A percentile compares a stretch with the other conserved stretches of the same genome.
These are phyloP conservation scores for Volvox carteri DNA, from an alignment of 163 green algal genomes.

Conservation along the genomic window DNA sequence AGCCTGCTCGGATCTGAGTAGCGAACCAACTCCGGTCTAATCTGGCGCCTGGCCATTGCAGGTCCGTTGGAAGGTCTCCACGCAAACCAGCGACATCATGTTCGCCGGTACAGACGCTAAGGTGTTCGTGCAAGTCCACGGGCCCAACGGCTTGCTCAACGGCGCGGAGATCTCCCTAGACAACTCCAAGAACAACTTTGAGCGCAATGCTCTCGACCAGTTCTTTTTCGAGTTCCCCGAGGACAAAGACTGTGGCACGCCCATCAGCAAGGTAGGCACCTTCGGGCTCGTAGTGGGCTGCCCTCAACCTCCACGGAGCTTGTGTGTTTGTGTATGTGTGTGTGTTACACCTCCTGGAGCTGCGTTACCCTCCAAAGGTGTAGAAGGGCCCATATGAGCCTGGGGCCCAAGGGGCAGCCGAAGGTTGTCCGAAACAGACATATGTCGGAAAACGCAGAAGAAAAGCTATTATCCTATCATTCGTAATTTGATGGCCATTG, in stretches of 20 bases:
- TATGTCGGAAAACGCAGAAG: no score
- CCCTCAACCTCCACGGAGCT: not conserved
- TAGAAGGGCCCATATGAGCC: no score
- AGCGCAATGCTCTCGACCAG: constrained; percentile 52
- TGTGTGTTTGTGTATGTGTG: no score
- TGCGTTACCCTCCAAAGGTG: no score
- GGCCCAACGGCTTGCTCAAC: constrained; percentile 64
- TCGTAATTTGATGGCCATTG: no score
- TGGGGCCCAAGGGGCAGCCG: no score
- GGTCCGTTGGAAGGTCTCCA: constrained; percentile 63
- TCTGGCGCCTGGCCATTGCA: constrained; percentile 25
- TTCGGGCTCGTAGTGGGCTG: not conserved
- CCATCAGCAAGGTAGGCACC: constrained; percentile 52
- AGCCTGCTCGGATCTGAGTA: no score
- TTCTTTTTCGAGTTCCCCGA: constrained; percentile 69
- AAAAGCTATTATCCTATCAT: no score
- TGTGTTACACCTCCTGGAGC: no score
- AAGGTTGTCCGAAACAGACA: no score
- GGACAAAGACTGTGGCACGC: constrained; percentile 66
- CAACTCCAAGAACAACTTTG: constrained; percentile 73
- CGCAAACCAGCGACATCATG: constrained; percentile 68
- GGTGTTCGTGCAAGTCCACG: constrained; percentile 66
- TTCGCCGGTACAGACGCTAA: constrained; percentile 76
- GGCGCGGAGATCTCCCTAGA: constrained; percentile 62
- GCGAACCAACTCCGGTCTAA: no score